phyloP scores from a whole-genome alignment of 139 green algal species.

The Pseudopediastrum boryanum region DNA sequence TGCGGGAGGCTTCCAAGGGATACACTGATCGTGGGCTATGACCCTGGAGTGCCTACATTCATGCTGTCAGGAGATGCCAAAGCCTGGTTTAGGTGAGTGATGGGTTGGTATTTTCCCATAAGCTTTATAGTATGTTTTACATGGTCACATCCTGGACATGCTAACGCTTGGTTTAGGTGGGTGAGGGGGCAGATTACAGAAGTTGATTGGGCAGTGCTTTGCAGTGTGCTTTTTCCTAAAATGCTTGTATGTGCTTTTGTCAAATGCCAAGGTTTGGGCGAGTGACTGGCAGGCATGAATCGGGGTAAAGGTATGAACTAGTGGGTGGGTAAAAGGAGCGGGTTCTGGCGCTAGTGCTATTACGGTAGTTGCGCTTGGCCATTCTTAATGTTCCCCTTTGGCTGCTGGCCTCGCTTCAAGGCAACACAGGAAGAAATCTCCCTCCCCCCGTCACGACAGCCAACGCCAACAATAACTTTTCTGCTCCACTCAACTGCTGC shows the following conservation, averaged over 20 bases:
- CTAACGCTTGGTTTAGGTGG: slow-evolving; percentile 5
- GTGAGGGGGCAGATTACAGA: background rate
- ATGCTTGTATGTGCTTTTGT: background rate
- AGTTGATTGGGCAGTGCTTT: background rate
- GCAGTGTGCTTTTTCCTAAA: background rate
- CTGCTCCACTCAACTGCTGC: too few relatives aligned
- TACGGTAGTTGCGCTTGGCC: too few relatives aligned
- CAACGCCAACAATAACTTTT: too few relatives aligned
- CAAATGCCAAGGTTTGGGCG: too few relatives aligned
- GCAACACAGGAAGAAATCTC: too few relatives aligned
- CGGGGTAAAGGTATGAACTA: too few relatives aligned
- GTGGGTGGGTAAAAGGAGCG: too few relatives aligned
- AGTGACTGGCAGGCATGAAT: too few relatives aligned
- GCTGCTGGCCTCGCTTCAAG: too few relatives aligned
- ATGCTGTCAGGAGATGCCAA: slow-evolving; percentile 22
- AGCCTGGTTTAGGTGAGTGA: slow-evolving; percentile 22
- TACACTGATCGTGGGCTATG: slow-evolving; percentile 34
- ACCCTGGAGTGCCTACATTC: slow-evolving; percentile 8
- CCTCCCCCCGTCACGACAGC: too few relatives aligned
- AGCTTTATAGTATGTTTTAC: background rate
- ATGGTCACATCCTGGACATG: background rate
- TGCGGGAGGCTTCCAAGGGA: slow-evolving; percentile 32
- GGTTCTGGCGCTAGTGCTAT: too few relatives aligned
- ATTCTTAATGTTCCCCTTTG: too few relatives aligned
- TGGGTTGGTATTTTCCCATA: background rate